Percentiles rank a stretch among this genome's conserved stretches.
phyloP scores from a whole-genome alignment of 2,329 filamentous ascomycete genomes.

The Seiridium cupressi region DNA sequence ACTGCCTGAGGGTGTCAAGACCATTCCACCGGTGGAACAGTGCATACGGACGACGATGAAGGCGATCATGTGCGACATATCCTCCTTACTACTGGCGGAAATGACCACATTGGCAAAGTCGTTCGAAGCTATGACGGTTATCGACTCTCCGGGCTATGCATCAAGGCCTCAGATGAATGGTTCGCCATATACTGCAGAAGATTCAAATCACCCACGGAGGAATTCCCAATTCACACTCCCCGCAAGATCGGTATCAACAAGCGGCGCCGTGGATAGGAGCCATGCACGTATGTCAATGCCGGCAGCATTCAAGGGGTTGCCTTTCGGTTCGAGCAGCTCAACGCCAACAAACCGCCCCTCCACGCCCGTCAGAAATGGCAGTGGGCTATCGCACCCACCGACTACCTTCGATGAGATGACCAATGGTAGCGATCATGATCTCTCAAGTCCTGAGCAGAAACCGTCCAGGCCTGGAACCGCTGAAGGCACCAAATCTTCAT shows the following conservation, averaged over 20 bases:
- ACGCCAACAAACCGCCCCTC: constrained; percentile 46
- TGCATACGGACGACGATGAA: constrained; percentile 79
- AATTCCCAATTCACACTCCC: constrained; percentile 55
- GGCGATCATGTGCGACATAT: constrained; percentile 77
- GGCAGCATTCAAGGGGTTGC: constrained; percentile 47
- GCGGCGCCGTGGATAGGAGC: constrained; percentile 54
- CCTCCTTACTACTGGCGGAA: constrained; percentile 70
- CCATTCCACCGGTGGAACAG: constrained; percentile 66
- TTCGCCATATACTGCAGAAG: constrained; percentile 36
- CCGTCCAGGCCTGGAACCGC: constrained; percentile 34
- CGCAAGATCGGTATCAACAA: constrained; percentile 53
- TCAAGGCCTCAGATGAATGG: constrained; percentile 39
- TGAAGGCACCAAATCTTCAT: constrained; percentile 48
- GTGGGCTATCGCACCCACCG: constrained; percentile 44
- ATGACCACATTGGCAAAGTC: constrained; percentile 73
- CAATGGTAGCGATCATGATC: constrained; percentile 29
- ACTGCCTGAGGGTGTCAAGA: constrained; percentile 66
- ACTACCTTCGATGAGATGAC: constrained; percentile 47
- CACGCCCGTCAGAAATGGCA: constrained; percentile 45
- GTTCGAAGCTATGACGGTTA: constrained; percentile 68
- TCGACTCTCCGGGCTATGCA: constrained; percentile 71
- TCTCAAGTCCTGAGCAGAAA: constrained; percentile 41
- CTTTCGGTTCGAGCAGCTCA: constrained; percentile 42
- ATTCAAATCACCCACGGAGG: constrained; percentile 42
- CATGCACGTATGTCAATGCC: constrained; percentile 81